Evolutionary conservation across 2,329 filamentous ascomycete species (phyloP).

Genomic region (Aspergillus arachidicola): DNA sequence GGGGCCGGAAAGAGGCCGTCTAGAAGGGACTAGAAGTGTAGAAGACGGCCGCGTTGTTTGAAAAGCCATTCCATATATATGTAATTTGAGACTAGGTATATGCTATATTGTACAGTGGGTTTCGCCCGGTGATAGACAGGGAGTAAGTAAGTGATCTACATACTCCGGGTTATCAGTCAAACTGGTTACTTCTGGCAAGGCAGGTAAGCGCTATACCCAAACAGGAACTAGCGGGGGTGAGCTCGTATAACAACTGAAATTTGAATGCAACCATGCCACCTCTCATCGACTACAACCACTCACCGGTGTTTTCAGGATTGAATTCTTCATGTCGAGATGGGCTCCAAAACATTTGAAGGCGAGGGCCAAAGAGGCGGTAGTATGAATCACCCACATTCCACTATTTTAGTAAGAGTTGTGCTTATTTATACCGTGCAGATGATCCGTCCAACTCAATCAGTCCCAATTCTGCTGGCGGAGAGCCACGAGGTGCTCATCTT

Average conservation of each 20-base stretch:
- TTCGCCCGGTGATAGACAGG: not conserved
- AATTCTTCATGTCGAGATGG: constrained; percentile 38
- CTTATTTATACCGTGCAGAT: constrained; percentile 21
- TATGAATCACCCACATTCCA: constrained; percentile 20
- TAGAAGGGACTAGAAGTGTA: constrained; percentile 30
- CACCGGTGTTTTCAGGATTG: not conserved
- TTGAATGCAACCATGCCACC: too few relatives aligned
- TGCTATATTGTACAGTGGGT: not conserved
- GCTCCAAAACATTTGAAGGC: constrained; percentile 45
- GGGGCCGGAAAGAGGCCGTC: constrained; percentile 23
- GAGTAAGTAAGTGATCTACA: not conserved
- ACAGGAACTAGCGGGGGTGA: too few relatives aligned
- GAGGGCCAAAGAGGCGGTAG: constrained; percentile 36
- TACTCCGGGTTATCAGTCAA: too few relatives aligned
- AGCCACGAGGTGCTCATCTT: constrained; percentile 46
- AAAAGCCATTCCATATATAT: constrained; percentile 6
- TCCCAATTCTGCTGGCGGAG: constrained; percentile 37
- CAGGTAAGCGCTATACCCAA: too few relatives aligned
- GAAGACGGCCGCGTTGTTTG: constrained; percentile 10
- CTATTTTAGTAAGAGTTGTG: not conserved
- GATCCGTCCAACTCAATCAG: constrained; percentile 25
- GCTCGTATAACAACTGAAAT: too few relatives aligned
- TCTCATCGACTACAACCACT: too few relatives aligned
- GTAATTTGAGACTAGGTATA: not conserved
- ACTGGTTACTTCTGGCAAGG: too few relatives aligned